Percentiles rank a stretch among this genome's conserved stretches.
Conservation (phyloP, 176 grass and related monocot genomes). For the Melocanna baccifera region DNA sequence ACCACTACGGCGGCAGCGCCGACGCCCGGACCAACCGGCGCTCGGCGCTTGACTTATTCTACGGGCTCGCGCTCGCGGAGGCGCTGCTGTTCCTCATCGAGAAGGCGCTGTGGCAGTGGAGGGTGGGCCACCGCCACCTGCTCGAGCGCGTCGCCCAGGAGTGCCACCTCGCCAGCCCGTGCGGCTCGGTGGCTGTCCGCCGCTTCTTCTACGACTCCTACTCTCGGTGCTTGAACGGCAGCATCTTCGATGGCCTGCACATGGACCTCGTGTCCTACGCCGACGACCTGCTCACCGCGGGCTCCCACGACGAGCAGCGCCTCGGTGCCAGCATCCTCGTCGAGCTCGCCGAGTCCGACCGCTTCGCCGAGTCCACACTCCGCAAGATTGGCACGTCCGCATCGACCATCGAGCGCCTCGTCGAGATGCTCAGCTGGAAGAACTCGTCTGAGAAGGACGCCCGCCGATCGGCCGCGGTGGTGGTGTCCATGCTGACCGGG, state of each 20-base stretch:
- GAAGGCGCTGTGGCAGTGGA: conserved; percentile 62
- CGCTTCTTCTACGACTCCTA: conserved; percentile 61
- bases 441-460: conserved; percentile 41
- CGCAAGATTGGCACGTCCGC: conserved; percentile 41
- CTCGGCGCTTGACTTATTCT: conserved; percentile 59
- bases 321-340: conserved; percentile 47
- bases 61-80: conserved; percentile 54
- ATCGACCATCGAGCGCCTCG: conserved; percentile 37
- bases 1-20: conserved; percentile 41
- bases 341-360: conserved; percentile 29
- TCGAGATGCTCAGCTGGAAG: conserved; percentile 73
- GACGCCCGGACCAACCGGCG: conserved; percentile 33
- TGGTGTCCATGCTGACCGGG: conserved; percentile 43
- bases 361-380: conserved; percentile 36
- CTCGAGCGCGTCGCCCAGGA: conserved; percentile 48
- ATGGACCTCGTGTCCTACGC: conserved; percentile 52
- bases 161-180: conserved; percentile 35
- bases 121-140: conserved; percentile 33
- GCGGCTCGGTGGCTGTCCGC: conserved; percentile 33
- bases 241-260: conserved; percentile 51
- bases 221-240: conserved; percentile 46
- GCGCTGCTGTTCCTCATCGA: conserved; percentile 58
- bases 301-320: conserved; percentile 44
- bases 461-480: conserved; percentile 41
- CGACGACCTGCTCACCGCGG: conserved; percentile 45